Percentiles rank a stretch among this genome's conserved stretches.
These are phyloP conservation scores for Penicillium frequentans DNA, from an alignment of 2,329 filamentous ascomycete species.

Conservation along the genomic window DNA sequence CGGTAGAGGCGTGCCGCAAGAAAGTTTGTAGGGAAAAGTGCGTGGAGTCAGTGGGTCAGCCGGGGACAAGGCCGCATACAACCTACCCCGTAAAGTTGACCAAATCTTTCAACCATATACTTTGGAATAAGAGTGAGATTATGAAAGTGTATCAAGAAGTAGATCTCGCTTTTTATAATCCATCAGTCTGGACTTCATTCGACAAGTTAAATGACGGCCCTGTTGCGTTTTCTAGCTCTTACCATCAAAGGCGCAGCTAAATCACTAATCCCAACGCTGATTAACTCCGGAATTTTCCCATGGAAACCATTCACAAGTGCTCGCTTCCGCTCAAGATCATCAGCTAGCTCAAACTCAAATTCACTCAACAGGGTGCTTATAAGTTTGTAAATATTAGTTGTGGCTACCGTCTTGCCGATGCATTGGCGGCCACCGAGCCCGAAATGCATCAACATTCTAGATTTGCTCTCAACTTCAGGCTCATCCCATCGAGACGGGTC, in stretches of 20 bases:
- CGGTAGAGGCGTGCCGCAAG: neutral
- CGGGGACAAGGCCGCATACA: neutral
- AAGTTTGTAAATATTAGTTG: constrained; percentile 37
- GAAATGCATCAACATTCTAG: constrained; percentile 36
- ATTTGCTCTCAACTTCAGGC: constrained; percentile 11
- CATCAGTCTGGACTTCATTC: too few relatives aligned
- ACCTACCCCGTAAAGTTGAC: neutral
- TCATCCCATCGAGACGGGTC: constrained; percentile 30
- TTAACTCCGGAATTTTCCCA: constrained; percentile 4
- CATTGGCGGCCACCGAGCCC: constrained; percentile 34
- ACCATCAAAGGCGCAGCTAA: constrained; percentile 9
- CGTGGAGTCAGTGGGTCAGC: neutral
- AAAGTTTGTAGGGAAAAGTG: neutral
- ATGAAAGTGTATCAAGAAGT: neutral
- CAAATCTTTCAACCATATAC: neutral
- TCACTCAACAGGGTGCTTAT: constrained; percentile 29
- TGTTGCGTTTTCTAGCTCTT: constrained; percentile 1
- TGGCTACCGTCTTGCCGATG: constrained; percentile 37
- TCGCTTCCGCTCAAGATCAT: constrained; percentile 4
- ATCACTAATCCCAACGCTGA: constrained; percentile 14
- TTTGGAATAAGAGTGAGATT: neutral
- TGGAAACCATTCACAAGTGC: neutral
- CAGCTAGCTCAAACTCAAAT: constrained; percentile 34
- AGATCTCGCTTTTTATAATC: neutral
- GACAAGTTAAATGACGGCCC: neutral